Base-by-base conservation (phyloP, 768 basidiomycete species). In the Bullera alba region DNA sequence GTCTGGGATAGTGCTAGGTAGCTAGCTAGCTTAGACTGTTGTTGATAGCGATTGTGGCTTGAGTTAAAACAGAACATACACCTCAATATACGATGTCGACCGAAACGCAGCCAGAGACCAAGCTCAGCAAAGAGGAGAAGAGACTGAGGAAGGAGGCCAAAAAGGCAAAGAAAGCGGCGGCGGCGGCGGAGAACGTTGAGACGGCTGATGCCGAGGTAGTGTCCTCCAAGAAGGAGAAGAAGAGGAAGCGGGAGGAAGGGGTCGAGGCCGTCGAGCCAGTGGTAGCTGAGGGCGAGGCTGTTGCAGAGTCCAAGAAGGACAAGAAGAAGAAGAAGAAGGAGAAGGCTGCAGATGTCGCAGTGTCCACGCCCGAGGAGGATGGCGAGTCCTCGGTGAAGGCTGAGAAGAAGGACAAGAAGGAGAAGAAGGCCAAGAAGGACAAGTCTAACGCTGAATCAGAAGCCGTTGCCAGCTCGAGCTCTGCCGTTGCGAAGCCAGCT, bases 191-290 rank as follows among this genome's bases (percentile, higher is more conserved):
- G 41, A 6, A 16, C 19, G 49, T 42, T n/a, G 42, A 44, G 5
- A 32, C 8, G 2, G 10, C 27, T 7, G 14, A 25, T 16, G 8
- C 42, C 23, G 34, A 14, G 21, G 21, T 8, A 7, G 37, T 39
- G 19, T 14, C 44, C n/a, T 45, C 45, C 23, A 37, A 52, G 37
- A 43, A 47, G 51, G 50, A 50, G 19, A 49, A 60, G 51, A 50
- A 27, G 29, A n/a, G 21, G 3, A 45, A 50, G 32, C 41, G 22
- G 53, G 12, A 19, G 10, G 30, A 46, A 48, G 28, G 23, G 85
- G 21, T 67, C 90, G 3, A 71, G 86, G 19, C 69, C 85, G 2
- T 84, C 84, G 0, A 75, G 75, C 47, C 89, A 42, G 78, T 83
- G 32, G 60, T 87, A 5, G 72, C 75, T 23, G 58, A 73, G 8